Evolutionary conservation across 1,284 basidiomycete genomes (phyloP).

Genomic region (Rhizoctonia solani): DNA sequence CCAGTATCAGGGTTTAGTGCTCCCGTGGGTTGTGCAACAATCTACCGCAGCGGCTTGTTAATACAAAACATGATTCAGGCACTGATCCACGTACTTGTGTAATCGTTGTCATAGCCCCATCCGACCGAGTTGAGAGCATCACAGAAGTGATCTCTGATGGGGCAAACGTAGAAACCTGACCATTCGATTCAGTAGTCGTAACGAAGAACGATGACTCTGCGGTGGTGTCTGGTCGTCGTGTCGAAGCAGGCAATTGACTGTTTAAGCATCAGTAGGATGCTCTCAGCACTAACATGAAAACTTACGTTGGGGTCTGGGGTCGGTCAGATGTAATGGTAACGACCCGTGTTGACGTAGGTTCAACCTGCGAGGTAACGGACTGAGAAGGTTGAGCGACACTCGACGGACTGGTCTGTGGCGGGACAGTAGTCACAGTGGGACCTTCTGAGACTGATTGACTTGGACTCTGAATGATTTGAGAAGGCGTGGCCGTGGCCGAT

Average conservation of each 20-base stretch:
- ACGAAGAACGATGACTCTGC: conserved; percentile 15
- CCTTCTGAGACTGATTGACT: background rate
- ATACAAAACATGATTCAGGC: background rate
- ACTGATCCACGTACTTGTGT: conserved; percentile 12
- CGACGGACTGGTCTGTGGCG: background rate
- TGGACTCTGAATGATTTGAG: background rate
- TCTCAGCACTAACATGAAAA: background rate
- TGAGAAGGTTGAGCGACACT: background rate
- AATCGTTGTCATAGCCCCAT: conserved; percentile 28
- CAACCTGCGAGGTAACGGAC: background rate
- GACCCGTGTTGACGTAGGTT: background rate
- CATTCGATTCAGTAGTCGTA: conserved; percentile 26
- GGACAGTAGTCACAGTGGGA: background rate
- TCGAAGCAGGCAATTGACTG: conserved; percentile 11
- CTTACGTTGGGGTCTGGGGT: background rate
- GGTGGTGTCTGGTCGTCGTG: background rate
- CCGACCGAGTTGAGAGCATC: conserved; percentile 20
- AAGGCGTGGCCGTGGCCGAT: background rate
- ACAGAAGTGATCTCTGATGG: conserved; percentile 27
- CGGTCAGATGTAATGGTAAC: conserved; percentile 9
- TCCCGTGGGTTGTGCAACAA: conserved; percentile 33
- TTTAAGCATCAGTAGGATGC: background rate
- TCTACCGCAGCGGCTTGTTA: background rate
- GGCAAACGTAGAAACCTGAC: conserved; percentile 23
- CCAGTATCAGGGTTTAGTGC: conserved; percentile 32